These are phyloP conservation scores for Tylopilus subfusipes DNA, from an alignment of 768 basidiomycete genomes.

Conservation along the genomic window DNA sequence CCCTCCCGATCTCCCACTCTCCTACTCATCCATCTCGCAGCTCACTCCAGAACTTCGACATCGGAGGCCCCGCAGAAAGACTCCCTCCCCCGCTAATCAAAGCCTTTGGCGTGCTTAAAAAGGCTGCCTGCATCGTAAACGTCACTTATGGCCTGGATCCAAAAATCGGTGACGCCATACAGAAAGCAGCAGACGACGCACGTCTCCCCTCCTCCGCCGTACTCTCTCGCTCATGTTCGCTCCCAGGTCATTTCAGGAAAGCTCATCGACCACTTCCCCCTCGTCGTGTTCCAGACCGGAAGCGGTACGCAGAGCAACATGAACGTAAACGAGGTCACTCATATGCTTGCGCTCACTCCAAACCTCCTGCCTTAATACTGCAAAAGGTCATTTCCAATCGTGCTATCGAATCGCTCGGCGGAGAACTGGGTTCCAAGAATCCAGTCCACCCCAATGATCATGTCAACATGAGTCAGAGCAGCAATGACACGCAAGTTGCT, in stretches of 20 bases:
- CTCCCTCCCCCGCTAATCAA: conserved; percentile 95
- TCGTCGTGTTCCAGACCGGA: conserved; percentile 99
- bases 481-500: conserved; percentile 86
- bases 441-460: conserved; percentile 99
- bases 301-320: conserved; percentile 99
- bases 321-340: conserved; percentile 90
- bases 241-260: conserved; percentile 91
- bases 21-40: conserved; percentile 37
- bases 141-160: conserved; percentile 86
- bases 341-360: not conserved
- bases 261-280: conserved; percentile 91
- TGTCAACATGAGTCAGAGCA: conserved; percentile 98
- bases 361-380: not conserved
- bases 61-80: conserved; percentile 91
- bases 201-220: conserved; percentile 18
- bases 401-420: conserved; percentile 95
- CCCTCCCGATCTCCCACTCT: not conserved
- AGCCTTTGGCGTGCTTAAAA: conserved; percentile 96
- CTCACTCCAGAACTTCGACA: conserved; percentile 96
- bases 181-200: conserved; percentile 91
- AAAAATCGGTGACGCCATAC: conserved; percentile 84
- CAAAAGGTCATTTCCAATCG: conserved; percentile 92
- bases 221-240: conserved; percentile 1
- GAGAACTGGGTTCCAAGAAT: conserved; percentile 90
- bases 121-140: conserved; percentile 92